These are phyloP conservation scores for Halophytophthora batemanensis DNA, from an alignment of 352 stramenopile genomes.

Conservation along the genomic window DNA sequence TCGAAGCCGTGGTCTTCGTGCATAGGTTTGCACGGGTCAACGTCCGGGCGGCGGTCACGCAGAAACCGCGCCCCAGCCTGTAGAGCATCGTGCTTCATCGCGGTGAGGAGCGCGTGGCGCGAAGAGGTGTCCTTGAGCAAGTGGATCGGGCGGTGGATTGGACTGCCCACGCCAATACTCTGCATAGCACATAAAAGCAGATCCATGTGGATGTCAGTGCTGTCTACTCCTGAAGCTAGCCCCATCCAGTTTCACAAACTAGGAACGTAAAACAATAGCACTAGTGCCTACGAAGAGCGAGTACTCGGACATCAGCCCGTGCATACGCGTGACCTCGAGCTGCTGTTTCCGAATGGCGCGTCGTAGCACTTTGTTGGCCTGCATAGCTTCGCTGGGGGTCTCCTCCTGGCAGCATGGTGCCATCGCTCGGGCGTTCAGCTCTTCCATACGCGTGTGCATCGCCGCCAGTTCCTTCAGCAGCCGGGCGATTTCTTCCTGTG, in stretches of 20 bases:
- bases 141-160: conserved; percentile 27
- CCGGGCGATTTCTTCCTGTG: conserved; percentile 34
- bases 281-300: conserved; percentile 26
- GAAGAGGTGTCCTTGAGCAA: conserved; percentile 20
- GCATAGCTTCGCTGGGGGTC: conserved; percentile 22
- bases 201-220: neutral
- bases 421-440: conserved; percentile 20
- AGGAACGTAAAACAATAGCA: neutral
- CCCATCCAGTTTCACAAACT: too few species aligned
- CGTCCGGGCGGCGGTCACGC: conserved; percentile 13
- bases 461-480: conserved; percentile 26
- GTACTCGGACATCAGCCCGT: conserved; percentile 35
- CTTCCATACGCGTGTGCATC: conserved; percentile 27
- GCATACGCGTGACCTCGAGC: conserved; percentile 23
- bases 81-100: conserved; percentile 26
- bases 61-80: conserved; percentile 27
- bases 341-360: conserved; percentile 26
- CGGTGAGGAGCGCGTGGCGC: conserved; percentile 15
- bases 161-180: conserved; percentile 32
- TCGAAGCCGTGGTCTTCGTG: conserved; percentile 33
- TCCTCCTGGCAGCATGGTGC: conserved; percentile 13
- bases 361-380: conserved; percentile 26
- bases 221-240: too few species aligned
- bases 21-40: conserved; percentile 30
- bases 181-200: conserved; percentile 1